Evolutionary conservation across 2,329 filamentous ascomycete genomes (phyloP), one percentile per base, ranked within the genome.

Genomic region (Cladosporium sp.): DNA sequence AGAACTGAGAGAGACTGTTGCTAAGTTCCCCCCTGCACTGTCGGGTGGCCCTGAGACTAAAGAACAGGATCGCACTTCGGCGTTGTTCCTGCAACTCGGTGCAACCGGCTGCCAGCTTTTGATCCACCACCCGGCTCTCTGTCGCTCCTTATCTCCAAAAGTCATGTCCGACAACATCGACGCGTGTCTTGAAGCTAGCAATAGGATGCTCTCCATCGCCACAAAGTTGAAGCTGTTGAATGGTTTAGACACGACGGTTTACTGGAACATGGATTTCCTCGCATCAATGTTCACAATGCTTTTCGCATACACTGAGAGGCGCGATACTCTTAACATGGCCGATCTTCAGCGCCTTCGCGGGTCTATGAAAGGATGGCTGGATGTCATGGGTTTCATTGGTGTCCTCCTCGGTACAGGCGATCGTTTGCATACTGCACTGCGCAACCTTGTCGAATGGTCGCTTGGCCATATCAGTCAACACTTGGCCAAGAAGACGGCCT

Each of bases 221-320:
- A 72, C 75, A 18, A 72, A 80, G 47, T 68, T 91, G 41, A 78
- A 80, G 51, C 76, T 75, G 57, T 72, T 83, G 51, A 86, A 85
- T 60, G 82, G 81, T 38, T 69, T 91, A 3, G 87, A 92, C 61
- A 87, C 85, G 1, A 88, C 86, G 1, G 91, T 86, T 85, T 86
- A 87, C 59, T 84, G 85, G 41, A 76, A 82, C 42, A 83, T 86
- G 0, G 78, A 87, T 5, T 88, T 87, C 60, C 76, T 87, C 11
- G 81, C 84, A 38, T 85, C 85, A 20, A 83, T 88, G 50, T 87
- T 89, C 58, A 86, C 85, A 0, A 83, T 79, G 12, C 70, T 92
- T 0, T 87, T 86, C 40, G 79, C 80, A 1, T 78, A 83, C 49
- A 87, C 82, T 72, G 79, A 88, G 62, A 78, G 83, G 41, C 76